phyloP scores from a whole-genome alignment of 2,329 filamentous ascomycete genomes.

The Hymenoscyphus occultus region DNA sequence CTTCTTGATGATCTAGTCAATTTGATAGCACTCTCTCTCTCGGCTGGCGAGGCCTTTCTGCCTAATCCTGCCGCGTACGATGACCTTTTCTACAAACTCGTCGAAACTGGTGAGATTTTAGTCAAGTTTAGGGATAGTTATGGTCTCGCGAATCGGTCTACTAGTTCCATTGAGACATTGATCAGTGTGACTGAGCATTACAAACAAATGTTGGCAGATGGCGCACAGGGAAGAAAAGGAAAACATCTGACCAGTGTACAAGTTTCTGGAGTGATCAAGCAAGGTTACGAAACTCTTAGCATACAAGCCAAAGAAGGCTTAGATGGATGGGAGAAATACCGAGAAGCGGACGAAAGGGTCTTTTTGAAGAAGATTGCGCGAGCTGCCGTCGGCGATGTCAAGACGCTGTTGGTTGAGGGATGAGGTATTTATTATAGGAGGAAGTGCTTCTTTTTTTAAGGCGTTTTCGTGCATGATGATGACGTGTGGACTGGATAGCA shows the following conservation, averaged over 20 bases:
- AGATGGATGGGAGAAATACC: conserved; percentile 80
- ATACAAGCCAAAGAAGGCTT: conserved; percentile 86
- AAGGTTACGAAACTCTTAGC: conserved; percentile 91
- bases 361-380: conserved; percentile 85
- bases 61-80: conserved; percentile 87
- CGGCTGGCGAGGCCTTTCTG: conserved; percentile 84
- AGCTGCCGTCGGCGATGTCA: conserved; percentile 70
- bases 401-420: conserved; percentile 32
- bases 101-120: conserved; percentile 83
- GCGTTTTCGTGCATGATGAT: conserved; percentile 3
- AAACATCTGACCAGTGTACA: conserved; percentile 77
- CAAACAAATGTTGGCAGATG: conserved; percentile 70
- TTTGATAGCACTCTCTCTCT: conserved; percentile 78
- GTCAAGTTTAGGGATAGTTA: conserved; percentile 80
- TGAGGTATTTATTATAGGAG: neutral
- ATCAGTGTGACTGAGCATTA: conserved; percentile 84
- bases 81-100: conserved; percentile 96
- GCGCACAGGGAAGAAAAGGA: conserved; percentile 48
- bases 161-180: conserved; percentile 77
- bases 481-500: conserved; percentile 4
- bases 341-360: conserved; percentile 81
- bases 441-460: neutral
- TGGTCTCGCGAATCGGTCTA: conserved; percentile 52
- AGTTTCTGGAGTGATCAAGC: conserved; percentile 88
- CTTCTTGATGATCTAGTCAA: conserved; percentile 78